A percentile compares a stretch with the other conserved stretches of the same genome.
Evolutionary conservation across 768 basidiomycete species (phyloP).

Genomic region (Boletellus ananiceps): DNA sequence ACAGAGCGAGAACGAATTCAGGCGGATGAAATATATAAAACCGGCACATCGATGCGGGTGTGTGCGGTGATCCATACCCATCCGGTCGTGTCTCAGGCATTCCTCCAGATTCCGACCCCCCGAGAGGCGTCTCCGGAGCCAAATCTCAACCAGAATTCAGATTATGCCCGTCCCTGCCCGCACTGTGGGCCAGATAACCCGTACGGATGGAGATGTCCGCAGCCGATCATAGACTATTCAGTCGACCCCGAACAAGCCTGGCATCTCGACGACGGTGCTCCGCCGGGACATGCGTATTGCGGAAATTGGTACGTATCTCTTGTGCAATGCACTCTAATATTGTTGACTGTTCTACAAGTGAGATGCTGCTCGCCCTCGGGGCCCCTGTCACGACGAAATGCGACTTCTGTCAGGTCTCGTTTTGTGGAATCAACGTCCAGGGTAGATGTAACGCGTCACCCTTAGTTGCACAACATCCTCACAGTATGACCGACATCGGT

Average conservation of each 20-base stretch:
- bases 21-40: constrained; percentile 75
- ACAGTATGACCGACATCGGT: constrained; percentile 60
- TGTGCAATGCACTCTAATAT: not conserved
- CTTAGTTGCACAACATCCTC: constrained; percentile 58
- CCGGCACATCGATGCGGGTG: constrained; percentile 61
- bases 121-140: constrained; percentile 75
- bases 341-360: constrained; percentile 38
- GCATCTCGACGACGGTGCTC: constrained; percentile 71
- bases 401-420: constrained; percentile 76
- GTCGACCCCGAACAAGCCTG: constrained; percentile 68
- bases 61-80: constrained; percentile 17
- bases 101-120: constrained; percentile 64
- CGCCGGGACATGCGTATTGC: constrained; percentile 76
- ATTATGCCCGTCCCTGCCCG: constrained; percentile 75
- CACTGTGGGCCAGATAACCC: constrained; percentile 67
- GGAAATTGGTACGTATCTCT: constrained; percentile 65
- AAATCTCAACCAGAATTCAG: constrained; percentile 55
- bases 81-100: not conserved
- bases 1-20: constrained; percentile 69
- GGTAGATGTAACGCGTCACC: constrained; percentile 64
- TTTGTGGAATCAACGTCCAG: constrained; percentile 78
- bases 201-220: constrained; percentile 78
- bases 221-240: constrained; percentile 70
- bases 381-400: constrained; percentile 81
- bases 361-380: constrained; percentile 64